A percentile compares a stretch with the other conserved stretches of the same genome.
Conservation (phyloP, 1,284 basidiomycete species). For the Caloboletus inedulis region DNA sequence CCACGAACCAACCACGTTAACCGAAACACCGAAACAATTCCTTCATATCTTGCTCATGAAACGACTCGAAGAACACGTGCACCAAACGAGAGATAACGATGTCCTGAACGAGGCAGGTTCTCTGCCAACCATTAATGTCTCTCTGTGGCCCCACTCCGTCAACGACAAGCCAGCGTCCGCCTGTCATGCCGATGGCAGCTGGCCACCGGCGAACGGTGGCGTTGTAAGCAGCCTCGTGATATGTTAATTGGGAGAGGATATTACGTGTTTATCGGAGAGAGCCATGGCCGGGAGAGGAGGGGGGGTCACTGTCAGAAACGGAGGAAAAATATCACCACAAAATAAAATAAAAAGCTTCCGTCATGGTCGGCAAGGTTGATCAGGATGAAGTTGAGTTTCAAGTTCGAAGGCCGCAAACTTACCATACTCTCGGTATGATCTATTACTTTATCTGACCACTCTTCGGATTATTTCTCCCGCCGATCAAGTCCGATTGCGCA, state of each 20-base stretch:
- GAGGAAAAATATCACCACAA: constrained; percentile 23
- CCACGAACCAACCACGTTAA: constrained; percentile 13
- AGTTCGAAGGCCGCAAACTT: constrained; percentile 34
- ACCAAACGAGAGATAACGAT: constrained; percentile 13
- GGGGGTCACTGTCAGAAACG: constrained; percentile 19
- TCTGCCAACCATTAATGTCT: too few species aligned
- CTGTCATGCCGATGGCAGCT: background rate
- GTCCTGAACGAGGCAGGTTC: constrained; percentile 7
- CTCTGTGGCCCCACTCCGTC: background rate
- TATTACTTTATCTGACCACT: constrained; percentile 31
- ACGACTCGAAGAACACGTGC: constrained; percentile 13
- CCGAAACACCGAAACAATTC: constrained; percentile 15
- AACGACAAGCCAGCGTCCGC: background rate
- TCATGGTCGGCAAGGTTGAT: constrained; percentile 33
- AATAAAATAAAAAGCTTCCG: constrained; percentile 20
- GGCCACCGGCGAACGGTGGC: constrained; percentile 7
- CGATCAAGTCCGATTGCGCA: constrained; percentile 36
- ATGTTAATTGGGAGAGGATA: constrained; percentile 3
- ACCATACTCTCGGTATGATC: constrained; percentile 28
- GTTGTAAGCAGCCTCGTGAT: background rate
- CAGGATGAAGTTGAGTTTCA: constrained; percentile 33
- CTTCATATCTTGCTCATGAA: constrained; percentile 13
- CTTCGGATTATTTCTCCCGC: constrained; percentile 32
- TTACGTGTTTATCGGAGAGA: constrained; percentile 25
- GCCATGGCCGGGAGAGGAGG: background rate